Conservation (phyloP, 2,329 filamentous ascomycete genomes). For the Gnomoniopsis sp. region DNA sequence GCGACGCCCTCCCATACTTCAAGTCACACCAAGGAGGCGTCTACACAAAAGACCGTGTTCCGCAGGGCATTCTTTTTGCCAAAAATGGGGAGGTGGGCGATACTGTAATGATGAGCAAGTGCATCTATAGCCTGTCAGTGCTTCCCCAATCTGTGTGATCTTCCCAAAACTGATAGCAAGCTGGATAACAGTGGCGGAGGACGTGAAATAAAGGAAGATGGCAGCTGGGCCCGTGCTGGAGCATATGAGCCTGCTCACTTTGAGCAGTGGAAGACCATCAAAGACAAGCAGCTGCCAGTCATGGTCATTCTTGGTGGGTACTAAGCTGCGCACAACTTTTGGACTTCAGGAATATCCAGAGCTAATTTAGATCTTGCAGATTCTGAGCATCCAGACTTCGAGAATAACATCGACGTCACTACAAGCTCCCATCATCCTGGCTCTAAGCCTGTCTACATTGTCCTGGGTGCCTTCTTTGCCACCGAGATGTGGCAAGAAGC, state of each 20-base stretch:
- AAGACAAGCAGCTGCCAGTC: constrained; percentile 39
- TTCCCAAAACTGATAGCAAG: background rate
- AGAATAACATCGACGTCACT: constrained; percentile 16
- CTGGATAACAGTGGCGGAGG: constrained; percentile 47
- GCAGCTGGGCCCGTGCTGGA: background rate
- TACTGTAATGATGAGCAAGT: constrained; percentile 38
- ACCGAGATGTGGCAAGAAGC: constrained; percentile 68
- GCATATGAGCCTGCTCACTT: background rate
- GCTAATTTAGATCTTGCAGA: constrained; percentile 34
- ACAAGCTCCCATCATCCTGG: constrained; percentile 44
- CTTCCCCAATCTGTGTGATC: too few relatives aligned
- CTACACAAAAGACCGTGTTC: constrained; percentile 48
- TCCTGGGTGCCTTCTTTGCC: constrained; percentile 67
- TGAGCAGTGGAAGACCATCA: background rate
- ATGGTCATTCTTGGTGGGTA: constrained; percentile 51
- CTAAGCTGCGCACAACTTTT: background rate
- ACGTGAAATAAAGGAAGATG: constrained; percentile 24
- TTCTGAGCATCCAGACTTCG: constrained; percentile 38
- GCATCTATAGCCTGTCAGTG: constrained; percentile 61
- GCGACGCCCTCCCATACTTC: constrained; percentile 62
- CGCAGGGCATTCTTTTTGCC: constrained; percentile 24
- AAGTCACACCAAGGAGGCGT: constrained; percentile 57
- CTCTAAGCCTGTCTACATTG: constrained; percentile 52
- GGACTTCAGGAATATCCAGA: background rate
- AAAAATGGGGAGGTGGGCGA: background rate